Evolutionary conservation across 78 protist genomes (phyloP), one percentile per base, ranked within the genome.

Genomic region (Andalucia godoyi): DNA sequence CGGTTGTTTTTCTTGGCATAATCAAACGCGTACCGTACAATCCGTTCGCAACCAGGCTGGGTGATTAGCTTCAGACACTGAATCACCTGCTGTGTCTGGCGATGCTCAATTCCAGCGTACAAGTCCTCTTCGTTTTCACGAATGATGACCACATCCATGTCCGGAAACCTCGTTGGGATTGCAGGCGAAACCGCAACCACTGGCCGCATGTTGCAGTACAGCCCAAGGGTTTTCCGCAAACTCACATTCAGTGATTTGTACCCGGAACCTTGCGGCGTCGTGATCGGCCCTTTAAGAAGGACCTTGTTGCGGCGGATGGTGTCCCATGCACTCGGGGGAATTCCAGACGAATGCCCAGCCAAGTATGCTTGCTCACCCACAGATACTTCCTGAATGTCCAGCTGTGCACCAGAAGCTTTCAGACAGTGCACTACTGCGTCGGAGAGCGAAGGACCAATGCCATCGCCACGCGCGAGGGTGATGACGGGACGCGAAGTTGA

Each of bases 111-210:
- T 45, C 93, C 93, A 23, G 76, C 52, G 83, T 88, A 88, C 72
- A 73, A 80, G 55, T 87, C 93, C 72, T 88, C 93, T 18, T 89
- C 84, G 80, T 88, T 88, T 50, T 88, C 93, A 39, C 93, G 80
- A 50, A 88, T 71, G 50, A 81, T 76, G 33, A 81, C 88, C 7
- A 72, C 37, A 77, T 88, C 80, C 25, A 88, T 86, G 67, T 77
- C n/a, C n/a, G n/a, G n/a, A n/a, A n/a, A n/a, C n/a, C n/a, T n/a
- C n/a, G n/a, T 13, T 8, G 55, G 64, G 86, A 74, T 66, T 53
- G 85, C 88, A 52, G 73, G 64, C n/a, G n/a, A n/a, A 57, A 86
- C 41, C 34, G 80, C 65, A 39, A 47, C 51, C 72, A 78, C 70
- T 38, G 91, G 91, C 53, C 91, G 74, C 46, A 86, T 82, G 68